These are phyloP conservation scores for Pseudogymnoascus sp. DNA, from an alignment of 2,329 filamentous ascomycete species.

Conservation along the genomic window DNA sequence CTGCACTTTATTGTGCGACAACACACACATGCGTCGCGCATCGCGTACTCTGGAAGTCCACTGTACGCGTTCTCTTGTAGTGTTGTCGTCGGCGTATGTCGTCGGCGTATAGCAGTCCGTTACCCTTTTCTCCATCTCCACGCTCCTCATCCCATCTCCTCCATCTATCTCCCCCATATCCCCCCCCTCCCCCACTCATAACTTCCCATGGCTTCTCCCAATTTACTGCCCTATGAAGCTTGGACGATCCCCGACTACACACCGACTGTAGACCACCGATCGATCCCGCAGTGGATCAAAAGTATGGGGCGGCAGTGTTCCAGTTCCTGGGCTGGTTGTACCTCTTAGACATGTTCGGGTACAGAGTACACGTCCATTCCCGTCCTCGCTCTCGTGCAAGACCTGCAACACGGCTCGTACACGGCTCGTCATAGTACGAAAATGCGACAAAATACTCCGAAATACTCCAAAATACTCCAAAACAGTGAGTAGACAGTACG, in stretches of 20 bases:
- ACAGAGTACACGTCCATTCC: neutral
- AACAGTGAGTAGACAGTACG: neutral
- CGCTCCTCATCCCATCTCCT: neutral
- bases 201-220: conserved; percentile 2
- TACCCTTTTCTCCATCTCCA: neutral
- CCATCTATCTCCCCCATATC: too few relatives aligned
- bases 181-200: neutral
- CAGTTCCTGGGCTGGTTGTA: conserved; percentile 1
- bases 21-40: neutral
- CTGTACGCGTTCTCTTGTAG: neutral
- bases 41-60: neutral
- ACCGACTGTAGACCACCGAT: conserved; percentile 1
- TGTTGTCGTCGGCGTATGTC: neutral
- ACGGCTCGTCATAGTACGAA: neutral
- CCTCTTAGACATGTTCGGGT: conserved; percentile 6
- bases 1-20: neutral
- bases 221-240: neutral
- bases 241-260: conserved; percentile 7
- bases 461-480: neutral
- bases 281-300: conserved; percentile 6
- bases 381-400: neutral
- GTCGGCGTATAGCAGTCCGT: neutral
- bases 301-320: conserved; percentile 4
- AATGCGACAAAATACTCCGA: neutral
- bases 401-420: neutral